Evolutionary conservation across 148 eudicot species (phyloP).

Genomic region (Nepenthes mirabilis): DNA sequence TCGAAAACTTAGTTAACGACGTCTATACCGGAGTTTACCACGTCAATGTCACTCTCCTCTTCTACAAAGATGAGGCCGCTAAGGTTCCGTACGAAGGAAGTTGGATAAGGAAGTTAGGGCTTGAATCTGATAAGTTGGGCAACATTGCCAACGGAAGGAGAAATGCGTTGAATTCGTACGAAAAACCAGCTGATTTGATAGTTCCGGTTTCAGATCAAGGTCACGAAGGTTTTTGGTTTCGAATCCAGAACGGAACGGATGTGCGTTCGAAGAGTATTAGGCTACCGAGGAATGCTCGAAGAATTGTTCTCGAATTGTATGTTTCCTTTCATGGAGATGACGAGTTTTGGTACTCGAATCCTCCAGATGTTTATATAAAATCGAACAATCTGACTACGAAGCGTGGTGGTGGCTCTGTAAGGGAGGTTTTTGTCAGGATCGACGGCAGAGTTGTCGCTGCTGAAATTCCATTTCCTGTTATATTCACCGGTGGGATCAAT

Average conservation of each 20-base stretch:
- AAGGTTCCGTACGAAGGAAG: conserved; percentile 1
- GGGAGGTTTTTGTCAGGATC: conserved; percentile 52
- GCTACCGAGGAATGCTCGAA: conserved; percentile 43
- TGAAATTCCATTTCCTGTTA: conserved; percentile 68
- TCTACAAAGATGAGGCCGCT: conserved; percentile 18
- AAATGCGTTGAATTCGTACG: conserved; percentile 12
- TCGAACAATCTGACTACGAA: conserved; percentile 35
- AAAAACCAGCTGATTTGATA: conserved; percentile 69
- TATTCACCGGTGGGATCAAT: conserved; percentile 81
- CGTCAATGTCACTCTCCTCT: conserved; percentile 36
- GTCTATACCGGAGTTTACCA: conserved; percentile 54
- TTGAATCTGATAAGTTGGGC: conserved; percentile 9
- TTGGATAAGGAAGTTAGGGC: conserved; percentile 19
- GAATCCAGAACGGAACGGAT: conserved; percentile 37
- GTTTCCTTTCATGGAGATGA: conserved; percentile 84
- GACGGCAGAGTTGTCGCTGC: conserved; percentile 54
- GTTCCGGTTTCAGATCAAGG: conserved; percentile 39
- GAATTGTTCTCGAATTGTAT: conserved; percentile 58
- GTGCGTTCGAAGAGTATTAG: conserved; percentile 18
- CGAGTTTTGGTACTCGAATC: conserved; percentile 92
- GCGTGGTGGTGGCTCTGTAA: conserved; percentile 54
- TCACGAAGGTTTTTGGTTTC: conserved; percentile 58
- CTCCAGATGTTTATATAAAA: conserved; percentile 47
- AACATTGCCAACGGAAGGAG: background rate
- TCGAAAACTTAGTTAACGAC: conserved; percentile 55